Evolutionary conservation across 2,329 filamentous ascomycete genomes (phyloP).

Genomic region (Monilinia fructigena): DNA sequence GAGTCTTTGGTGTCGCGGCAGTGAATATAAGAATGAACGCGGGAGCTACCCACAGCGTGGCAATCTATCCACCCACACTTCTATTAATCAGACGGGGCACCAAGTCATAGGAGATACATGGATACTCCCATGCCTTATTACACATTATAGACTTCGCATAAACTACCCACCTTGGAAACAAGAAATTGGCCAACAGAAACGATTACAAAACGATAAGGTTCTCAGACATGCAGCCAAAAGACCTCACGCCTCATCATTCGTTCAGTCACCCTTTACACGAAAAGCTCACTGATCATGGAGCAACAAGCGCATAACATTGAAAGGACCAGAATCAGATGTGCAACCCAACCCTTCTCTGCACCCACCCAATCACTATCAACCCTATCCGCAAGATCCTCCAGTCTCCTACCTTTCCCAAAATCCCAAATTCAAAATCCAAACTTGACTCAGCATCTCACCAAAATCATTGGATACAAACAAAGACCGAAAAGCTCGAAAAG

Average conservation of each 20-base stretch:
- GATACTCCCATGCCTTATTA: neutral
- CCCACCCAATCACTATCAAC: neutral
- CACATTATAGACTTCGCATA: neutral
- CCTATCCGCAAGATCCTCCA: no score
- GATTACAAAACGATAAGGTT: neutral
- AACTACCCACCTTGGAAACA: neutral
- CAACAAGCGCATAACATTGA: neutral
- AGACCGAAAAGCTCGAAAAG: neutral
- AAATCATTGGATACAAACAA: neutral
- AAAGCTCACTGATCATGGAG: neutral
- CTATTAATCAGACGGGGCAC: neutral
- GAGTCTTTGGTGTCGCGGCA: no score
- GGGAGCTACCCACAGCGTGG: neutral
- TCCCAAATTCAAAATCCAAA: neutral
- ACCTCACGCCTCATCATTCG: neutral
- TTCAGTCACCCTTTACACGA: neutral
- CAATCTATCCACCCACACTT: neutral
- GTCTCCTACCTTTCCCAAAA: neutral
- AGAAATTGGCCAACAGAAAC: neutral
- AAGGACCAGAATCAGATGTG: neutral
- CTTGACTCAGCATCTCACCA: neutral
- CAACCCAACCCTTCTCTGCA: neutral
- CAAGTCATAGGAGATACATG: neutral
- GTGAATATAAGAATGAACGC: neutral
- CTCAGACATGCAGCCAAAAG: neutral